Evolutionary conservation across 768 basidiomycete species (phyloP).

Genomic region (Xerocomellus dryophilus): DNA sequence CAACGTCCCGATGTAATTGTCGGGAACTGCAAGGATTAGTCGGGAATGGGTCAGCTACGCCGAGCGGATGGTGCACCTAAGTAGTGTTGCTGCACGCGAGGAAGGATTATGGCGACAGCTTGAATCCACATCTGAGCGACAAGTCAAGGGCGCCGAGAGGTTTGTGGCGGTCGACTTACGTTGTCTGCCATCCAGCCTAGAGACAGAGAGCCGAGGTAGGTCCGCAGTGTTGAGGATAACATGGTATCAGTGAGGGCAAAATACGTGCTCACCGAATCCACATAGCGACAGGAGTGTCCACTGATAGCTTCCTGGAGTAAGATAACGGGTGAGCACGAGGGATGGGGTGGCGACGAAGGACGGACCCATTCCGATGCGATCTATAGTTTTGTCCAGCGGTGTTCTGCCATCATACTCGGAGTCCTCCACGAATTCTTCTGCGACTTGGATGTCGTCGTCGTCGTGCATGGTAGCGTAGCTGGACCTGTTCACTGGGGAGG

Average conservation of each 20-base stretch:
- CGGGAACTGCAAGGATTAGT: slow-evolving; percentile 50
- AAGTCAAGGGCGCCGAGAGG: slow-evolving; percentile 25
- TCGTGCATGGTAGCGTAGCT: slow-evolving; percentile 39
- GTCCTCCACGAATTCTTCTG: slow-evolving; percentile 23
- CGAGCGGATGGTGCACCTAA: slow-evolving; percentile 44
- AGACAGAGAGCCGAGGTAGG: neutral
- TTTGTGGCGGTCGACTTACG: slow-evolving; percentile 41
- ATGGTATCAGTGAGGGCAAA: neutral
- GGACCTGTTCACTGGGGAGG: slow-evolving; percentile 30
- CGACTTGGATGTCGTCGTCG: slow-evolving; percentile 29
- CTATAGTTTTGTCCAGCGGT: slow-evolving; percentile 81
- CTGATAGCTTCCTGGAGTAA: slow-evolving; percentile 62
- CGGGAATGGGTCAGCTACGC: slow-evolving; percentile 9
- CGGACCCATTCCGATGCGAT: slow-evolving; percentile 84
- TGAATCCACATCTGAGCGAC: slow-evolving; percentile 85
- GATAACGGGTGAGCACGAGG: neutral
- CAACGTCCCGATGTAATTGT: slow-evolving; percentile 73
- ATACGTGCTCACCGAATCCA: slow-evolving; percentile 69
- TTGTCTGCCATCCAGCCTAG: slow-evolving; percentile 94
- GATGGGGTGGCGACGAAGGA: neutral
- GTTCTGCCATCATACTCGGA: slow-evolving; percentile 44
- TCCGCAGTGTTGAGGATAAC: neutral
- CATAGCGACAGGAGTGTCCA: slow-evolving; percentile 81
- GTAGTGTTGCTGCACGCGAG: slow-evolving; percentile 92
- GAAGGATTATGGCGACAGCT: slow-evolving; percentile 89